Conservation (phyloP, 345 rosid genomes). For the Raphanus sativus region DNA sequence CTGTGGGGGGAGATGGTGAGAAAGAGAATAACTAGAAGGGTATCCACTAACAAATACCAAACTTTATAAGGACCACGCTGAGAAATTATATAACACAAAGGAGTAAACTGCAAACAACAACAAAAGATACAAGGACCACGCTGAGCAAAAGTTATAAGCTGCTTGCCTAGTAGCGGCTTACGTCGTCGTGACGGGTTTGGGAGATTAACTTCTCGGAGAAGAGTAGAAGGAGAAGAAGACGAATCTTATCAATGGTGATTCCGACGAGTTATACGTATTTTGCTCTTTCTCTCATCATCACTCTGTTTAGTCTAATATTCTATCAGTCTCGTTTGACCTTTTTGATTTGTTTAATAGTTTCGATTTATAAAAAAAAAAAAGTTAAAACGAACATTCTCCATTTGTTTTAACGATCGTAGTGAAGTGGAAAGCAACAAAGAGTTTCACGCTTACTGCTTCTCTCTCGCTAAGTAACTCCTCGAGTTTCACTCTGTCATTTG, state of each 20-base stretch:
- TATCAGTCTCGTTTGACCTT: not conserved
- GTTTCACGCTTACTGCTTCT: slow-evolving; percentile 44
- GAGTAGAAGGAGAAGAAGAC: not conserved
- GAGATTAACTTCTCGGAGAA: slow-evolving; percentile 11
- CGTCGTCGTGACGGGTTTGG: not conserved
- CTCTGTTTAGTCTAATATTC: not conserved
- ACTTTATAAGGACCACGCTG: not conserved
- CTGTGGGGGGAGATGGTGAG: not conserved
- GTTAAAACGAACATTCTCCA: not conserved
- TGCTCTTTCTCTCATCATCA: not conserved
- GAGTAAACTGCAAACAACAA: not conserved
- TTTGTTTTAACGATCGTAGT: not conserved
- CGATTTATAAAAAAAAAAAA: too few relatives aligned
- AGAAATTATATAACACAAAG: not conserved
- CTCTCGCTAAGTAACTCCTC: slow-evolving; percentile 79
- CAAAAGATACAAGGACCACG: too few relatives aligned
- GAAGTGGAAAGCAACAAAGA: not conserved
- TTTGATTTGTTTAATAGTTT: not conserved
- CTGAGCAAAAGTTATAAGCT: not conserved
- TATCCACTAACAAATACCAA: not conserved
- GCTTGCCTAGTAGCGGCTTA: not conserved
- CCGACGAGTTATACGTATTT: slow-evolving; percentile 16
- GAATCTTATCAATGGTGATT: slow-evolving; percentile 22
- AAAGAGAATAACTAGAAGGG: not conserved
- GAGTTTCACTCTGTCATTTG: not conserved